A percentile compares a stretch with the other conserved stretches of the same genome.
Conservation (phyloP, 208 protist genomes). For the Trypanosoma lewisi region DNA sequence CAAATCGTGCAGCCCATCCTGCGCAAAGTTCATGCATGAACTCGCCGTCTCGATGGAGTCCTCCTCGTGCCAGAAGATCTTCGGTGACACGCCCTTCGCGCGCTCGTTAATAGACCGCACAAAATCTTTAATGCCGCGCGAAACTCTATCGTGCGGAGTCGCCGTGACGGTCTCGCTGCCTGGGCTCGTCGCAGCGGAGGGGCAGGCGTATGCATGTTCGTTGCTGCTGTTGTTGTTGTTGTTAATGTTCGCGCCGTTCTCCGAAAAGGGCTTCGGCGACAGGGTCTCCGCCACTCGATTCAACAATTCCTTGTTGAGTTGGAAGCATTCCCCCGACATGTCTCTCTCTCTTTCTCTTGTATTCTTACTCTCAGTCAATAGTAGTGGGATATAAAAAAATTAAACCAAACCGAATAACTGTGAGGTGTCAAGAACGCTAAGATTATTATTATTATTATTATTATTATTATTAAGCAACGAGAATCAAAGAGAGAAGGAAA, state of each 20-base stretch:
- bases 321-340: neutral
- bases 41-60: constrained; percentile 35
- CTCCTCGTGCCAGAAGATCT: constrained; percentile 53
- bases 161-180: neutral
- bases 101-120: neutral
- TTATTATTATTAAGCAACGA: too few species aligned
- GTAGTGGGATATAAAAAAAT: too few species aligned
- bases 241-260: constrained; percentile 4
- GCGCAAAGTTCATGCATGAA: constrained; percentile 36
- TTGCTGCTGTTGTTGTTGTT: too few species aligned
- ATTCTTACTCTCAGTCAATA: too few species aligned
- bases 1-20: constrained; percentile 23
- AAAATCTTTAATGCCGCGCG: constrained; percentile 6
- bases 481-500: too few species aligned
- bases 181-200: too few species aligned
- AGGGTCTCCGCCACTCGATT: neutral
- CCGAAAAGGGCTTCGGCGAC: neutral
- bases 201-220: too few species aligned
- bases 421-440: too few species aligned
- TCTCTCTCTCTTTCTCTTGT: neutral
- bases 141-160: neutral
- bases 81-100: neutral
- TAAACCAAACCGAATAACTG: too few species aligned
- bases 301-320: neutral
- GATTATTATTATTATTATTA: too few species aligned